Evolutionary conservation across 2,329 filamentous ascomycete genomes (phyloP), one percentile per base, ranked within the genome.

Genomic region (Alternaria sp.): DNA sequence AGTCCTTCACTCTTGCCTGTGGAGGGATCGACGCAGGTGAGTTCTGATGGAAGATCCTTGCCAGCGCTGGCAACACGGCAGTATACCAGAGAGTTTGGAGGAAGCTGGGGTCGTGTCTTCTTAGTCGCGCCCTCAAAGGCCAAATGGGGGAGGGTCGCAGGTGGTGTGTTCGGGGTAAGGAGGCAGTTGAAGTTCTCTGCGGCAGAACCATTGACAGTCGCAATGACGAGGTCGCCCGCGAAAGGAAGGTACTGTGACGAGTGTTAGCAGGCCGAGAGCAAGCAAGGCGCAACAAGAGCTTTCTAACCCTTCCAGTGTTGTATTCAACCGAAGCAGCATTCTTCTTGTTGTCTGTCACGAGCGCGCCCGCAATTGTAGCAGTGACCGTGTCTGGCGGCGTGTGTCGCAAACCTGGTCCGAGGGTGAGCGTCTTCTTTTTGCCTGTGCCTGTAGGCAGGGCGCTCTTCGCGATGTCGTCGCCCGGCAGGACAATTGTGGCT

Each of bases 41-140:
- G 83, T 80, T 98, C 95, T 1, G 93, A 86, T 73, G 97, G 93
- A 81, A 94, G 92, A 48, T 78, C 71, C 47, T 67, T 70, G 41
- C 69, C 67, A 18, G 91, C 90, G 41, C 90, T 87, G 28, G 87
- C 83, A 43, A 99, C 88, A 63, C 94, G 91, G 38, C 94, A 94
- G 81, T 98, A 98, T 36, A 98, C 92, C 28, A 97, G 82, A 53
- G 92, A 88, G 38, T 93, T 93, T 14, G 87, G 74, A 28, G 85
- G 82, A 43, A 98, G 86, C 65, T 92, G 85, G 0, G 95, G 95
- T 1, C 94, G 86, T 3, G 92, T 97, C 81, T 98, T 98, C 79
- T 94, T 95, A 44, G 91, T 93, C 18, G 93, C 95, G 64, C 89
- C 89, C 79, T 98, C 94, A 77, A 99, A 99, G n/a, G 93, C 88